Conservation (phyloP, 2,329 filamentous ascomycete species). For the Drechmeria coniospora region DNA sequence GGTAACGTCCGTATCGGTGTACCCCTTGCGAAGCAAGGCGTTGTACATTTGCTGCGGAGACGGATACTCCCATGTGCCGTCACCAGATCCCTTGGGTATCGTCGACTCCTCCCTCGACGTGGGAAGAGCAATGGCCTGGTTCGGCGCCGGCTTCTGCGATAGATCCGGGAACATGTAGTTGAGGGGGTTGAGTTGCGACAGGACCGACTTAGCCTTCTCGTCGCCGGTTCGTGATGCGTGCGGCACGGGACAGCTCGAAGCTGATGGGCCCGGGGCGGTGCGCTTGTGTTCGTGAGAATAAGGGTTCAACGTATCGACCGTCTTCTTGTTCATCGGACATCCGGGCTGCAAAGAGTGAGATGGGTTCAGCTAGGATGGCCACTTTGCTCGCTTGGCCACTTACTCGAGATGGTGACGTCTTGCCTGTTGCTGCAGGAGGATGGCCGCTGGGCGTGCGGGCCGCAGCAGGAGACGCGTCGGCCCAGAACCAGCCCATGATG, state of each 20-base stretch:
- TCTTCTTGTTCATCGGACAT: conserved; percentile 44
- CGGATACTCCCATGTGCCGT: conserved; percentile 90
- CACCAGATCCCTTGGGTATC: conserved; percentile 71
- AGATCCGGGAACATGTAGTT: conserved; percentile 93
- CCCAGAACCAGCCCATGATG: conserved; percentile 50
- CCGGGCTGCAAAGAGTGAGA: conserved; percentile 25
- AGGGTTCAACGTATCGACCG: conserved; percentile 30
- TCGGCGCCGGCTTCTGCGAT: conserved; percentile 60
- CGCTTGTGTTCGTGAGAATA: conserved; percentile 13
- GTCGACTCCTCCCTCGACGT: conserved; percentile 72
- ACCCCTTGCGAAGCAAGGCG: conserved; percentile 86
- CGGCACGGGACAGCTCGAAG: conserved; percentile 30
- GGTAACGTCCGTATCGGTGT: conserved; percentile 83
- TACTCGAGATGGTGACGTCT: conserved; percentile 20
- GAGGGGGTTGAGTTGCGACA: conserved; percentile 49
- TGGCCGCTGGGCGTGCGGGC: conserved; percentile 18
- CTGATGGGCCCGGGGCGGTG: conserved; percentile 9
- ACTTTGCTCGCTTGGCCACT: too few species aligned
- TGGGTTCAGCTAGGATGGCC: too few species aligned
- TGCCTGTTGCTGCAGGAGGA: conserved; percentile 11
- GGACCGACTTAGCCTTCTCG: conserved; percentile 26
- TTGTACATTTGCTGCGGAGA: conserved; percentile 99
- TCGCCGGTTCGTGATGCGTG: conserved; percentile 17
- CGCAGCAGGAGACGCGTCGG: conserved; percentile 27
- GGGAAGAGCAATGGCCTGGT: conserved; percentile 61